Evolutionary conservation across 2,329 filamentous ascomycete species (phyloP).

Genomic region (Teratosphaeria viscida): DNA sequence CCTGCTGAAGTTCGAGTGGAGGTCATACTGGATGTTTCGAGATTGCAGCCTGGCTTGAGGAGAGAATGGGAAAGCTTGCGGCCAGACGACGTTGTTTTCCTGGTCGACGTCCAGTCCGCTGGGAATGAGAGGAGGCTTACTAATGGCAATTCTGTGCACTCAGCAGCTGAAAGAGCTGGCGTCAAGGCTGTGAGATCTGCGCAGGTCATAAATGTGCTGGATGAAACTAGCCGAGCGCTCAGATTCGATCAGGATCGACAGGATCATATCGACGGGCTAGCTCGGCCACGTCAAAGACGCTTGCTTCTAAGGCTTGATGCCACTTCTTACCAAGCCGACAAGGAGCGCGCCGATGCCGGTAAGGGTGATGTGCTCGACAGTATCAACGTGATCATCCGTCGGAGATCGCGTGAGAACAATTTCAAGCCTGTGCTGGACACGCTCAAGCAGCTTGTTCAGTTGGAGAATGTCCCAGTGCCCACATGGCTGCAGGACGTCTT

Average conservation of each 20-base stretch:
- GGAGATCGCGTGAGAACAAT: constrained; percentile 86
- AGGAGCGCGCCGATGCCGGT: constrained; percentile 52
- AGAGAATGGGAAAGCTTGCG: constrained; percentile 84
- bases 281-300: constrained; percentile 51
- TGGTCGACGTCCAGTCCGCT: constrained; percentile 62
- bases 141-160: constrained; percentile 44
- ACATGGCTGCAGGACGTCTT: constrained; percentile 95
- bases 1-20: constrained; percentile 83
- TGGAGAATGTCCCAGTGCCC: constrained; percentile 67
- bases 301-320: constrained; percentile 76
- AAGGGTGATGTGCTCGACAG: constrained; percentile 69
- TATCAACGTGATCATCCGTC: constrained; percentile 76
- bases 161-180: constrained; percentile 50
- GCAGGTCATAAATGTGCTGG: constrained; percentile 73
- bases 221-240: constrained; percentile 69
- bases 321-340: constrained; percentile 65
- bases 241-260: constrained; percentile 44
- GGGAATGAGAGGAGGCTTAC: constrained; percentile 38
- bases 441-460: constrained; percentile 74
- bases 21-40: constrained; percentile 71
- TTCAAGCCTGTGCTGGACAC: constrained; percentile 91
- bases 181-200: constrained; percentile 67
- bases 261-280: constrained; percentile 45
- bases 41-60: constrained; percentile 63
- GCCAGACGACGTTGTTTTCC: constrained; percentile 79